Conservation (phyloP, 352 stramenopile genomes). For the Pythium aphanidermatum region DNA sequence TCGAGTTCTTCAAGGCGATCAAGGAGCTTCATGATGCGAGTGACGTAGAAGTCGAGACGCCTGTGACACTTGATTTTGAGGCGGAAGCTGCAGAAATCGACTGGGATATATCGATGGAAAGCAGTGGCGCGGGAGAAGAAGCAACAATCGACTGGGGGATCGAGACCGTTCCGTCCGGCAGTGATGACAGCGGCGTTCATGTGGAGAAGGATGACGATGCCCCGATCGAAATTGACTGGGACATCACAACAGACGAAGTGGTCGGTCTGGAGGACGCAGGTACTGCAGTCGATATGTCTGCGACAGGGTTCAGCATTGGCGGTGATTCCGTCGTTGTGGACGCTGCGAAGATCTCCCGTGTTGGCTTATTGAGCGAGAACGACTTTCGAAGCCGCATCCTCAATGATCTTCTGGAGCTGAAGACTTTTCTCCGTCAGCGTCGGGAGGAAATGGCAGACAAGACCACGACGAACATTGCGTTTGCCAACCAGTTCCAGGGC, state of each 20-base stretch:
- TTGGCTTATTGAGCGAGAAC: conserved; percentile 41
- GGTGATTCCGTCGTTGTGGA: conserved; percentile 4
- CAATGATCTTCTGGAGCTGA: conserved; percentile 75
- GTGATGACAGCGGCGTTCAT: conserved; percentile 14
- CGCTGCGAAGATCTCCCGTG: conserved; percentile 22
- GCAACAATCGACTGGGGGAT: conserved; percentile 64
- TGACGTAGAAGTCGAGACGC: conserved; percentile 21
- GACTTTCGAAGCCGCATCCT: conserved; percentile 54
- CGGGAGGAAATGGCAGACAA: conserved; percentile 34
- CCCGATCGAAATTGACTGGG: conserved; percentile 69
- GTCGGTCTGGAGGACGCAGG: conserved; percentile 11
- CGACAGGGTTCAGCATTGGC: conserved; percentile 2
- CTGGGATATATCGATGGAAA: conserved; percentile 64
- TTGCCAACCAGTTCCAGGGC: conserved; percentile 71
- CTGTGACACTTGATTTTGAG: conserved; percentile 38
- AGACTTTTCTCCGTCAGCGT: conserved; percentile 54
- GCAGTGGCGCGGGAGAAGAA: conserved; percentile 22
- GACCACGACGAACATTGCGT: conserved; percentile 44
- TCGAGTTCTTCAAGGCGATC: conserved; percentile 58
- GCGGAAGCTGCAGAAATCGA: conserved; percentile 54
- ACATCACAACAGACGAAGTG: conserved; percentile 50
- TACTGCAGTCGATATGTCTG: conserved; percentile 5
- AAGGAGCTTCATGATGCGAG: conserved; percentile 37
- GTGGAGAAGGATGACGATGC: conserved; percentile 14
- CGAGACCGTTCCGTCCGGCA: conserved; percentile 26